A percentile compares a stretch with the other conserved stretches of the same genome.
phyloP scores from a whole-genome alignment of 2,329 filamentous ascomycete genomes.

The Eutypa lata region DNA sequence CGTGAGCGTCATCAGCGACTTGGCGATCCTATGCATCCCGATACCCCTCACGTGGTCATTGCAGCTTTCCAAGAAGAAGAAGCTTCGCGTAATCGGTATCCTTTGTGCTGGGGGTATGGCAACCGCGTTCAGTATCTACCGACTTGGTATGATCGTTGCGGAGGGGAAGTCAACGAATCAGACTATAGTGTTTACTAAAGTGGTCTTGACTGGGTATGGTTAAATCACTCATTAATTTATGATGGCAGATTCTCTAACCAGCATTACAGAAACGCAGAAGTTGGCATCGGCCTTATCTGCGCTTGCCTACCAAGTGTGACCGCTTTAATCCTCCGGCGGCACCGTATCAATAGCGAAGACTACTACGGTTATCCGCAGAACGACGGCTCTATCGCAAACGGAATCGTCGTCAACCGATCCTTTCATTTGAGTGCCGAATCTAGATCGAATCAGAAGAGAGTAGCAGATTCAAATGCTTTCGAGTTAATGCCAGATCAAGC shows the following conservation, averaged over 20 bases:
- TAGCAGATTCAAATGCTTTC: conserved; percentile 1
- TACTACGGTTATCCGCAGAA: conserved; percentile 20
- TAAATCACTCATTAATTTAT: too few species aligned
- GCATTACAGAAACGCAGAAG: conserved; percentile 24
- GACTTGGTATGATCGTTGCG: conserved; percentile 21
- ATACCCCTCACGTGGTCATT: conserved; percentile 31
- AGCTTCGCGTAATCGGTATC: conserved; percentile 26
- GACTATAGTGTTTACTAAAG: conserved; percentile 25
- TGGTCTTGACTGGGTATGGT: conserved; percentile 23
- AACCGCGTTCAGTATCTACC: conserved; percentile 28
- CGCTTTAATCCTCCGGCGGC: conserved; percentile 6
- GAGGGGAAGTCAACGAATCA: conserved; percentile 21
- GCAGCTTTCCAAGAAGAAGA: conserved; percentile 25
- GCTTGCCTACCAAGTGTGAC: conserved; percentile 28
- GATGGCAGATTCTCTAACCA: too few species aligned
- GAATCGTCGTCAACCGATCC: conserved; percentile 27
- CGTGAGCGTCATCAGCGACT: conserved; percentile 29
- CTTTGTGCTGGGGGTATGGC: conserved; percentile 30
- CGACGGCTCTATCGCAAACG: conserved; percentile 8
- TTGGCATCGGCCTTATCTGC: conserved; percentile 29
- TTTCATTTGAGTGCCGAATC: conserved; percentile 17
- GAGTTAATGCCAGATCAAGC: conserved; percentile 20
- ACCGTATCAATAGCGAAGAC: neutral
- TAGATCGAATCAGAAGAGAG: conserved; percentile 3
- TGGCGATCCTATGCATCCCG: conserved; percentile 28